Evolutionary conservation across 441 rosid species (phyloP), one percentile per base, ranked within the genome.

Genomic region (Kokia cookei): DNA sequence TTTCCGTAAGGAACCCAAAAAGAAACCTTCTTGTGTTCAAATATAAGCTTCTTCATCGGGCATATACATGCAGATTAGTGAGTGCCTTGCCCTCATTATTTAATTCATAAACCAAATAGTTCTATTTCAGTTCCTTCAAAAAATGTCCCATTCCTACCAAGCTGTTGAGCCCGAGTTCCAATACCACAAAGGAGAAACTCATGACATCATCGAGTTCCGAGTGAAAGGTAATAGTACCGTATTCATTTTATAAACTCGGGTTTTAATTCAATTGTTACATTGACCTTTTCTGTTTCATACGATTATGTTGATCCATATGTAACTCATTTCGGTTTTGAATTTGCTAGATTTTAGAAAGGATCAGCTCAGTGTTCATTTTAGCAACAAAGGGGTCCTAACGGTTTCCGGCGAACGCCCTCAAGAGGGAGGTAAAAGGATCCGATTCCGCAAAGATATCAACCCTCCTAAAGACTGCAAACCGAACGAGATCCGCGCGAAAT

Each of bases 311-410:
- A 42, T 22, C 11, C 0, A 37, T 64, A 37, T 42, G 19, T 55
- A 32, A 70, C 32, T 11, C 35, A 17, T 2, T 65, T 65, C 1
- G 24, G 4, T 9, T 29, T 1, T 1, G 3, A 1, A 7, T 32
- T 67, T 58, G 22, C 14, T 24, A 71, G 74, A 27, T 58, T 71
- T 71, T 27, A 58, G 2, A 42, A 71, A 58, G 26, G 74, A 58
- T 0, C 65, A 42, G 13, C 53, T 71, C 22, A 40, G 19, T 5
- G 74, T 71, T 71, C 37, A 13, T 11, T 1, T 14, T 0, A 3
- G 9, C 27, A 13, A 22, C 3, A 55, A 40, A 3, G 65, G 65
- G 1, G 1, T 24, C n/a, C 42, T 71, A 42, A 58, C 14, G 6
- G 42, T 71, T 24, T 32, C 54, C 24, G 74, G 74, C 1, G 74